phyloP scores from a whole-genome alignment of 2,329 filamentous ascomycete species.

The Aspergillus nomiae region DNA sequence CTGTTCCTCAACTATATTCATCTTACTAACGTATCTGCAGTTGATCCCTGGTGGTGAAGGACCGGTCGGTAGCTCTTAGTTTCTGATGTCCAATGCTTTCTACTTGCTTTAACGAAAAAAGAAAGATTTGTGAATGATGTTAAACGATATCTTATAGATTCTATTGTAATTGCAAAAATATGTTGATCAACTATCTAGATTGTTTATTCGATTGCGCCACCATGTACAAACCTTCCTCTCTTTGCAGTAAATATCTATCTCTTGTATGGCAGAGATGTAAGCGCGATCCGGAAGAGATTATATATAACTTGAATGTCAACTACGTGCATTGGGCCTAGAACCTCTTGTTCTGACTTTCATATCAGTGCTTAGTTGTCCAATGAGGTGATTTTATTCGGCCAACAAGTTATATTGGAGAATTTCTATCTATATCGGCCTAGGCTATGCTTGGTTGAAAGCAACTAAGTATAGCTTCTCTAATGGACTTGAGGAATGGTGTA shows the following conservation, averaged over 20 bases:
- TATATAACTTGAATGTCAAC: too few relatives aligned
- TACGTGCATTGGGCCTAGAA: background rate
- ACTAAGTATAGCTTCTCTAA: too few relatives aligned
- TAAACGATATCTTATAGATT: constrained; percentile 22
- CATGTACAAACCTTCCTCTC: too few relatives aligned
- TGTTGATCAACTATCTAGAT: background rate
- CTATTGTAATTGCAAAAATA: constrained; percentile 12
- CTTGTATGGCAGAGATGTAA: background rate
- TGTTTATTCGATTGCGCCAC: background rate
- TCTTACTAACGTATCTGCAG: constrained; percentile 43
- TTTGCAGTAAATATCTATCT: background rate
- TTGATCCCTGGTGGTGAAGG: constrained; percentile 79
- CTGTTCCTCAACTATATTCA: background rate
- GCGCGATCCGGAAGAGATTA: too few relatives aligned
- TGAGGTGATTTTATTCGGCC: too few relatives aligned
- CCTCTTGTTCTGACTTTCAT: background rate
- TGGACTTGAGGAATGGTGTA: too few relatives aligned
- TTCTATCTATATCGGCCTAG: too few relatives aligned
- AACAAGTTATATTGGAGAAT: too few relatives aligned
- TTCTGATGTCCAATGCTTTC: constrained; percentile 15
- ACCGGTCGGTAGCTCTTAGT: constrained; percentile 48
- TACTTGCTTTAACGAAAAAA: constrained; percentile 16
- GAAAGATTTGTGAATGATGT: constrained; percentile 14
- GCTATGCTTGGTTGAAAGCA: too few relatives aligned
- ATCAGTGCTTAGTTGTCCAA: background rate